These are phyloP conservation scores for Monascus purpureus DNA, from an alignment of 495 filamentous ascomycete genomes.

Conservation along the genomic window DNA sequence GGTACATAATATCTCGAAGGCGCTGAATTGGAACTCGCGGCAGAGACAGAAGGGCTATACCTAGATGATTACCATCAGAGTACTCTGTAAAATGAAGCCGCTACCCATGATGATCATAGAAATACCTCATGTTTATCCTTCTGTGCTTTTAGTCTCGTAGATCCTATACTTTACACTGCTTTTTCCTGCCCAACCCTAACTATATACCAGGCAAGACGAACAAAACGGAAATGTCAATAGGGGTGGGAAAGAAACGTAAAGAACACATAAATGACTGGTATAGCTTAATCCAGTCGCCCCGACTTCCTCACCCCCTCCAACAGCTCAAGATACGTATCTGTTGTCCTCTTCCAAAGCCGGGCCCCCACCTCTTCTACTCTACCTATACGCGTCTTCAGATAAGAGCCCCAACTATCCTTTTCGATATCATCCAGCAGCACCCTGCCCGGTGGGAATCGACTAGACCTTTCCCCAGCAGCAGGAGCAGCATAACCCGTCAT, in stretches of 20 bases:
- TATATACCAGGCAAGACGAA: too few relatives aligned
- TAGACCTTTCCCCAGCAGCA: constrained; percentile 4
- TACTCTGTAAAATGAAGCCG: too few relatives aligned
- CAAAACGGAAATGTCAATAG: too few relatives aligned
- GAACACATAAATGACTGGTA: too few relatives aligned
- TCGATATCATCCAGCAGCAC: constrained; percentile 5
- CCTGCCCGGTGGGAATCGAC: constrained; percentile 5
- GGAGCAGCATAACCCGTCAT: constrained; percentile 3
- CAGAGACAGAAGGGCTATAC: constrained; percentile 71
- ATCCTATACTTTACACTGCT: too few relatives aligned
- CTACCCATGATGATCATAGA: too few relatives aligned
- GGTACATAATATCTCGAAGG: constrained; percentile 82
- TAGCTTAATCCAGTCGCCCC: constrained; percentile 10
- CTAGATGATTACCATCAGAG: too few relatives aligned
- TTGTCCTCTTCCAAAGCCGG: constrained; percentile 1
- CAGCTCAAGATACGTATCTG: constrained; percentile 4
- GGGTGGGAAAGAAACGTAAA: too few relatives aligned
- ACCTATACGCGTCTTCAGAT: constrained; percentile 1
- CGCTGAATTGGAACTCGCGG: constrained; percentile 86
- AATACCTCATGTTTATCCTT: too few relatives aligned
- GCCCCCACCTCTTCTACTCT: constrained; percentile 6
- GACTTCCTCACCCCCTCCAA: constrained; percentile 3
- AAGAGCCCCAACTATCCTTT: neutral
- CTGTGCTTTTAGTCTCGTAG: too few relatives aligned
- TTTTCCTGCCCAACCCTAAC: too few relatives aligned